A percentile compares a stretch with the other conserved stretches of the same genome.
Conservation (phyloP, 129 eudicot species). For the Helianthus tuberosus region DNA sequence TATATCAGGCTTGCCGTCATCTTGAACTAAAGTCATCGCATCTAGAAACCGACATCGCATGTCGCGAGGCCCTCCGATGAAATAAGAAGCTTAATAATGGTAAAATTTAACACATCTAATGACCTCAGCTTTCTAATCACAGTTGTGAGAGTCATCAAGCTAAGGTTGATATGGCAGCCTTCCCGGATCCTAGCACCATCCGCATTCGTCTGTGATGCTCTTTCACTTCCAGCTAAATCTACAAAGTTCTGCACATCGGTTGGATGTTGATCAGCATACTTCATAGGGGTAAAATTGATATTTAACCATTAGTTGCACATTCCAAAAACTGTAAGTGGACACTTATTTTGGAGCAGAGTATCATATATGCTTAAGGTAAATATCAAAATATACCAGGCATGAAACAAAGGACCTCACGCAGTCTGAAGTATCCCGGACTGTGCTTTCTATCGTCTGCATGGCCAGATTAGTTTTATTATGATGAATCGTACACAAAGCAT, state of each 20-base stretch:
- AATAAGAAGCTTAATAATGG: neutral
- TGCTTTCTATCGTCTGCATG: too few relatives aligned
- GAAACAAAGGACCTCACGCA: conserved; percentile 91
- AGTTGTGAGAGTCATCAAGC: conserved; percentile 93
- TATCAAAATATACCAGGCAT: conserved; percentile 63
- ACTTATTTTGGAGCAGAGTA: neutral
- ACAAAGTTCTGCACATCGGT: conserved; percentile 78
- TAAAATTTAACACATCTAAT: neutral
- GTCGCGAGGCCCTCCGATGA: too few relatives aligned
- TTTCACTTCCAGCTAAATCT: conserved; percentile 96
- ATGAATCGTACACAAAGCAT: conserved; percentile 2
- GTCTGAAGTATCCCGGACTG: too few relatives aligned
- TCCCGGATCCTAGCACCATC: conserved; percentile 93
- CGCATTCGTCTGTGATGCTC: conserved; percentile 86
- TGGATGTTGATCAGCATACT: neutral
- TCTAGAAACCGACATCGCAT: too few relatives aligned
- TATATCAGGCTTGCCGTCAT: too few relatives aligned
- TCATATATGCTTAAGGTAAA: neutral
- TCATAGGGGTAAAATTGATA: neutral
- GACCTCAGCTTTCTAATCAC: conserved; percentile 96
- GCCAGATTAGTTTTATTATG: too few relatives aligned
- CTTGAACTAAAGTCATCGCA: too few relatives aligned
- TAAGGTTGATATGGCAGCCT: conserved; percentile 93
- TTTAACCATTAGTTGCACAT: neutral
- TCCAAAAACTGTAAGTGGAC: neutral